These are phyloP conservation scores for Pterocarpus santalinus DNA, from an alignment of 306 rosid species.

Conservation along the genomic window DNA sequence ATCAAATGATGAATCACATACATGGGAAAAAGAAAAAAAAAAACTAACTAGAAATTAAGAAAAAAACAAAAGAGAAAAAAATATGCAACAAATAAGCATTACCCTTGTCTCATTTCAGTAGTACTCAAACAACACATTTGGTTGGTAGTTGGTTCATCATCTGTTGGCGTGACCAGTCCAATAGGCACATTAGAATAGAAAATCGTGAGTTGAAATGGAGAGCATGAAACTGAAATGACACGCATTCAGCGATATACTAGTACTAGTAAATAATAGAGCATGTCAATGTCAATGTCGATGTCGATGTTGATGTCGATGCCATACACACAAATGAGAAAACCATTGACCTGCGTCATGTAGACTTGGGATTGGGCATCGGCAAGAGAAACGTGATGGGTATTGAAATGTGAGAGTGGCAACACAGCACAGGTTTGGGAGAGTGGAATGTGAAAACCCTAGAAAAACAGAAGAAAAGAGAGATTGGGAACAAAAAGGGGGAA, in stretches of 20 bases:
- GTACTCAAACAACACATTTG: constrained; percentile 41
- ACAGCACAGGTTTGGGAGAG: background rate
- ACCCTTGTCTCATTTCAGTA: constrained; percentile 56
- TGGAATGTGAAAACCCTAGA: constrained; percentile 37
- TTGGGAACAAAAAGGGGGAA: constrained; percentile 10
- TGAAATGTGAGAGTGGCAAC: background rate
- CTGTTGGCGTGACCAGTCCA: background rate
- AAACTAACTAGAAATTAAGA: too few relatives aligned
- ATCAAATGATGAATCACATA: constrained; percentile 3
- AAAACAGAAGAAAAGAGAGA: background rate
- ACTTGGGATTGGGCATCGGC: too few relatives aligned
- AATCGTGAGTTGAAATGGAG: background rate
- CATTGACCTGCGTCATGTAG: too few relatives aligned
- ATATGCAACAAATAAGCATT: background rate
- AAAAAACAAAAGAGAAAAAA: background rate
- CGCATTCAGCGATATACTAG: too few relatives aligned
- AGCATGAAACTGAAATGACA: background rate
- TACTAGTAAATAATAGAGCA: background rate
- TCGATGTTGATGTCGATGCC: too few relatives aligned
- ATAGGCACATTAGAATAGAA: background rate
- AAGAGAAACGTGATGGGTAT: background rate
- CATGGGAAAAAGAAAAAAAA: background rate
- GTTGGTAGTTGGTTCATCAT: background rate
- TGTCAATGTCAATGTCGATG: too few relatives aligned
- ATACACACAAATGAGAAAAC: too few relatives aligned